Evolutionary conservation across 2,329 filamentous ascomycete species (phyloP), one percentile per base, ranked within the genome.

Genomic region (Talaromyces sp.): DNA sequence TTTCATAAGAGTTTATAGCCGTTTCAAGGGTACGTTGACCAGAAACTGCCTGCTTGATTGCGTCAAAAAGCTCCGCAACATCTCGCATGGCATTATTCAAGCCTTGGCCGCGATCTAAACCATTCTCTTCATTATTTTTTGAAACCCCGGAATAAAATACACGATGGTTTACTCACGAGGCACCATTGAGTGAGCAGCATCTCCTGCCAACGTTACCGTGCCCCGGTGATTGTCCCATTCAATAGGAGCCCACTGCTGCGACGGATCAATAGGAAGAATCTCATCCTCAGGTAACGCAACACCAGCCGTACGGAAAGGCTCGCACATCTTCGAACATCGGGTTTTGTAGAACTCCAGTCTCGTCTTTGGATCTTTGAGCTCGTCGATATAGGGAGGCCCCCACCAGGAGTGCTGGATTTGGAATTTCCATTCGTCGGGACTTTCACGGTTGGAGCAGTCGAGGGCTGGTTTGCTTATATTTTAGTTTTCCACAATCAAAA

Each of bases 61-160:
- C 43, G 8, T 15, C n/a, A 8, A 48, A 57, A n/a, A 57, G 22
- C 25, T 57, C 55, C 22, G 45, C 25, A 5, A 25, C 45, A 11
- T 52, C 55, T 35, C 33, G 45, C 55, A 57, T 51, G 21, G 55
- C 55, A 39, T 57, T 52, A 33, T 57, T 57, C 33, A 57, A 51
- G 15, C 54, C 54, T 28, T 57, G 54, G 9, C 54, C 54, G n/a
- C 54, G 54, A 31, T 57, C 54, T 57, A 45, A 19, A 4, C 4
- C 15, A 31, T 11, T 17, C 13, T n/a, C 3, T 15, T 8, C 33
- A 40, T 31, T 22, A 21, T 15, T 8, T n/a, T n/a, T n/a, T n/a
- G n/a, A n/a, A n/a, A 45, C 3, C 6, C 11, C 8, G 15, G 31
- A 3, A 51, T 19, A 33, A 15, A 17, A 25, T n/a, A n/a, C 2